Percentiles rank a stretch among this genome's conserved stretches.
Evolutionary conservation across 2,329 filamentous ascomycete genomes (phyloP).

Genomic region (Onygenales sp.): DNA sequence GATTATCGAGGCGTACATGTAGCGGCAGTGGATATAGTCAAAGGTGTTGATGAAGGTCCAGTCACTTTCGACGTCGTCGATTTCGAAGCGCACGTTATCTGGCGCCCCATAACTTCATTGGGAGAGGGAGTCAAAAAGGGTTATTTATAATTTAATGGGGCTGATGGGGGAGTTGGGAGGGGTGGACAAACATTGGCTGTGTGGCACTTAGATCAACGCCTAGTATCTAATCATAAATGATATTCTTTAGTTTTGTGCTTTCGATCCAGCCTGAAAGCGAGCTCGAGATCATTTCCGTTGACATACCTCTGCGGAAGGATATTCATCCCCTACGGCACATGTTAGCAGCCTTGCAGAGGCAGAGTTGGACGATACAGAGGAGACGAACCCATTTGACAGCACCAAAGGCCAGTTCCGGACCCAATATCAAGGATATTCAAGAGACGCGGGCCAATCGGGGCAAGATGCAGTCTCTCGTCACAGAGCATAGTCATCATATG

Average conservation of each 20-base stretch:
- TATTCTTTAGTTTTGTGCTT: conserved; percentile 5
- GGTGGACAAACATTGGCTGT: neutral
- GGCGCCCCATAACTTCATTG: conserved; percentile 36
- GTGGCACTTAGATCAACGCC: conserved; percentile 4
- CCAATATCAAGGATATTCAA: conserved; percentile 20
- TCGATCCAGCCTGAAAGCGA: neutral
- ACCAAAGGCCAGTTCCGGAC: conserved; percentile 22
- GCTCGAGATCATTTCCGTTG: neutral
- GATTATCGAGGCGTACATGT: conserved; percentile 43
- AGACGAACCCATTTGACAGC: conserved; percentile 20
- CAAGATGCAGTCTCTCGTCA: conserved; percentile 21
- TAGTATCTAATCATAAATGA: conserved; percentile 1
- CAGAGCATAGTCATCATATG: conserved; percentile 18
- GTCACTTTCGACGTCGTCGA: conserved; percentile 52
- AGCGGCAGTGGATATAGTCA: conserved; percentile 46
- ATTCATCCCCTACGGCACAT: conserved; percentile 13
- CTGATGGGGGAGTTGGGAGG: neutral
- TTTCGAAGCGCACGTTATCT: conserved; percentile 49
- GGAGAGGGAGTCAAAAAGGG: neutral
- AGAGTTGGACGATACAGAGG: neutral
- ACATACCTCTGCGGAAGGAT: conserved; percentile 9
- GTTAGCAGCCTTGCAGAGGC: neutral
- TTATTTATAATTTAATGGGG: conserved; percentile 1
- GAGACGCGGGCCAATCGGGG: conserved; percentile 14
- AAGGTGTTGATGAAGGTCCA: conserved; percentile 48